Evolutionary conservation across 1,139 yeast species (phyloP).

Genomic region (Fermentozyma sake): DNA sequence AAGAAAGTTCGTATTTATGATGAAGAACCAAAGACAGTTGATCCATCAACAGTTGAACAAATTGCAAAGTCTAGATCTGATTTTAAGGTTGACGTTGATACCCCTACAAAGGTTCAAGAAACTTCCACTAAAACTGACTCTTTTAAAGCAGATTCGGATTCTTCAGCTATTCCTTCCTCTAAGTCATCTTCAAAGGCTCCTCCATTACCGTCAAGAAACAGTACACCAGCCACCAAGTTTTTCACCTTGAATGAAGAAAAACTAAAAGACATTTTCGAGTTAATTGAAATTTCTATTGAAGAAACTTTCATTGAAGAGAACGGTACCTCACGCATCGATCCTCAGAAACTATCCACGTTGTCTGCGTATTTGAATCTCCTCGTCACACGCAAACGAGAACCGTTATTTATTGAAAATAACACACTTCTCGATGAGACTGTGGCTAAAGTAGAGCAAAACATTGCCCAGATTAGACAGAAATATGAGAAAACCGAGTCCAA

Average conservation of each 20-base stretch:
- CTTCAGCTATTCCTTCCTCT: too few species aligned
- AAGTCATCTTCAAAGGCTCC: constrained; percentile 13
- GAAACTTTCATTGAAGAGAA: constrained; percentile 23
- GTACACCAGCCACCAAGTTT: constrained; percentile 18
- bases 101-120: too few species aligned
- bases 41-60: too few species aligned
- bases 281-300: constrained; percentile 30
- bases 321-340: constrained; percentile 13
- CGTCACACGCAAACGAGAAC: constrained; percentile 35
- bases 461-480: constrained; percentile 13
- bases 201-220: constrained; percentile 15
- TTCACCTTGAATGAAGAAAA: constrained; percentile 36
- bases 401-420: constrained; percentile 15
- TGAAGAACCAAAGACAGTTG: too few species aligned
- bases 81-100: too few species aligned
- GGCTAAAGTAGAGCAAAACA: constrained; percentile 11
- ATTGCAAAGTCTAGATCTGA: too few species aligned
- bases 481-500: constrained; percentile 11
- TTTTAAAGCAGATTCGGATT: too few species aligned
- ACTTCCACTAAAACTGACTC: too few species aligned
- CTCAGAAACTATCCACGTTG: constrained; percentile 36
- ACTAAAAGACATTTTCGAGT: constrained; percentile 32
- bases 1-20: too few species aligned
- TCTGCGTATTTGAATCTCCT: constrained; percentile 54
- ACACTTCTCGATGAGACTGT: constrained; percentile 19